Evolutionary conservation across 345 rosid genomes (phyloP), one percentile per base, ranked within the genome.

Genomic region (Raphanus sativus): DNA sequence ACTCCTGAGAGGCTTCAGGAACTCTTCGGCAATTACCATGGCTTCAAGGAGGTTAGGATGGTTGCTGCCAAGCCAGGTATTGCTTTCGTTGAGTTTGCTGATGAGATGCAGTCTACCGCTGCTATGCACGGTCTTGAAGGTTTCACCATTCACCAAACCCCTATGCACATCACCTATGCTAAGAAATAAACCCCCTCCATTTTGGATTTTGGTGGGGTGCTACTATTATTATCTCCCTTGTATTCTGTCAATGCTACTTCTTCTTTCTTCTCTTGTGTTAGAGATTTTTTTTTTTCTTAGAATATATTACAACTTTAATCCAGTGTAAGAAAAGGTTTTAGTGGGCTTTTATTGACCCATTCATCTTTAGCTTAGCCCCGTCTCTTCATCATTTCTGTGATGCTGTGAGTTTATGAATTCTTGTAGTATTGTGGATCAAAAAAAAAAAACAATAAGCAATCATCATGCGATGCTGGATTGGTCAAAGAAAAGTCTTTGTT

Each of bases 41-140:
- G 97, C 58, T 91, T 95, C 63, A 95, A 95, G 86, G 99, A 95
- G 86, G 96, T 92, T 24, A 87, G 98, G 82, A 95, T 91, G 97
- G 85, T 95, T 69, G 99, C 93, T 80, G 78, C 99, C 54, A 95
- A 95, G 81, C 99, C 99, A 0, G 98, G 99, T 29, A 95, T 95
- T 7, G 99, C 99, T 81, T 95, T 95, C 74, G 94, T 95, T 9
- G 99, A 92, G 86, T 92, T 78, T 67, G 84, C 84, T 15, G 93
- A 95, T 17, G 99, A 95, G 86, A 84, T 88, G 89, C 99, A 91
- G 69, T 86, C 99, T 16, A 87, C 96, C 0, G 86, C 84, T 3
- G 99, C 98, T 4, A 86, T 95, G 98, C 97, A 89, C 62, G 89
- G 74, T 26, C 96, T 92, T 67, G 98, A 92, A 82, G 85, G 90